Conservation (phyloP, 805 yeast genomes). For the Yarrowia sp. region DNA sequence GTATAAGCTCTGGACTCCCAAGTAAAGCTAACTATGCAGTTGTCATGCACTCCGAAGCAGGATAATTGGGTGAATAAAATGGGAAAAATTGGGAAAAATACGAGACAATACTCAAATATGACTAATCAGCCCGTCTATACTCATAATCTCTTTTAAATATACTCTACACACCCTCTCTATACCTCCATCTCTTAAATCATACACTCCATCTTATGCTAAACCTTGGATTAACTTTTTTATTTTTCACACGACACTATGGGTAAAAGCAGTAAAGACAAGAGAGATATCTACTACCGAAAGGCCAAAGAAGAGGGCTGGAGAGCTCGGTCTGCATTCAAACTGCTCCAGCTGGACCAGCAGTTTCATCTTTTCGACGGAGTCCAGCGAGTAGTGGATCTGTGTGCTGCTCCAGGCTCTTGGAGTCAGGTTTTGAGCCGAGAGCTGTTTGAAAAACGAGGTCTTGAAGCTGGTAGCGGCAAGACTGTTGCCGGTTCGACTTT, state of each 20-base stretch:
- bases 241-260: conserved; percentile 56
- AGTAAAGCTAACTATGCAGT: too few relatives aligned
- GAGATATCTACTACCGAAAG: conserved; percentile 82
- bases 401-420: conserved; percentile 99
- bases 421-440: conserved; percentile 85
- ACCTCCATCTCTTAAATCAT: not conserved
- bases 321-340: conserved; percentile 93
- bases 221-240: not conserved
- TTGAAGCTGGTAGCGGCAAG: conserved; percentile 6
- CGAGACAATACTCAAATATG: too few relatives aligned
- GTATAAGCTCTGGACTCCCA: too few relatives aligned
- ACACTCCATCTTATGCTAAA: not conserved
- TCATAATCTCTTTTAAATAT: too few relatives aligned
- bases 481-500: conserved; percentile 4
- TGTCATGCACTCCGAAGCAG: too few relatives aligned
- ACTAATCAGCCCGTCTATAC: too few relatives aligned
- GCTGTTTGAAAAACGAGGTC: conserved; percentile 26
- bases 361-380: conserved; percentile 73
- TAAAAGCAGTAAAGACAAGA: conserved; percentile 87
- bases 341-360: conserved; percentile 85
- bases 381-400: conserved; percentile 84
- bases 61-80: too few relatives aligned
- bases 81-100: too few relatives aligned
- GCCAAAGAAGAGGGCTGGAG: conserved; percentile 99
- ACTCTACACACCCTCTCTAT: not conserved